Evolutionary conservation across 441 rosid genomes (phyloP).

Genomic region (Sinapis alba): DNA sequence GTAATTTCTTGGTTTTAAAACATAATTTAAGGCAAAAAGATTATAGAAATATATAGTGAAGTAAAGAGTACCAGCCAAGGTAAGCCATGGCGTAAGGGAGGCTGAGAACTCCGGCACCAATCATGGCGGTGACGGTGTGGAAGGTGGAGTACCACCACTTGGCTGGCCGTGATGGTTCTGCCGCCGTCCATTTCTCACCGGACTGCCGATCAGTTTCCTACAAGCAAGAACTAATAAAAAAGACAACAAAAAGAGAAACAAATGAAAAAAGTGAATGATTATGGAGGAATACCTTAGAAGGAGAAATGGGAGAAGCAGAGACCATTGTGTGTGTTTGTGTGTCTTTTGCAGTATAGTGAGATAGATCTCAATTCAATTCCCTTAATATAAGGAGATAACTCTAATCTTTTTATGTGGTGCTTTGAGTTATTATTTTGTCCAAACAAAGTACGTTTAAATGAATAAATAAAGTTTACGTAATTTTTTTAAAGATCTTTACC

Average conservation of each 20-base stretch:
- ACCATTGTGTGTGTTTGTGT: conserved; percentile 48
- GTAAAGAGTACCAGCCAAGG: conserved; percentile 74
- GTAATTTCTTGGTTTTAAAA: not conserved
- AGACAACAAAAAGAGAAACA: not conserved
- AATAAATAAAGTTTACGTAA: not conserved
- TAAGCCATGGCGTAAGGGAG: conserved; percentile 96
- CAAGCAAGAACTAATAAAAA: not conserved
- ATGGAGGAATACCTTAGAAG: conserved; percentile 45
- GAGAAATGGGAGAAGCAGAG: conserved; percentile 56
- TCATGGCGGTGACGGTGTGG: conserved; percentile 94
- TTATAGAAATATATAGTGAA: not conserved
- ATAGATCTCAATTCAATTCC: conserved; percentile 13
- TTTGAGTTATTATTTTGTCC: not conserved
- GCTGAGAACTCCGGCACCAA: conserved; percentile 97
- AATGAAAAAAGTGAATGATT: not conserved
- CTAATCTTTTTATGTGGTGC: conserved; percentile 18
- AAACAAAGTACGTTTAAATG: not conserved
- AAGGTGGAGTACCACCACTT: conserved; percentile 99
- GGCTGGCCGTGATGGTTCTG: conserved; percentile 63
- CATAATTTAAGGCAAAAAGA: not conserved
- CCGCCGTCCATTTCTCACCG: conserved; percentile 61
- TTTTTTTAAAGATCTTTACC: not conserved
- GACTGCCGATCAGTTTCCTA: conserved; percentile 53
- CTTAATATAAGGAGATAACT: conserved; percentile 9
- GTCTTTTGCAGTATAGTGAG: conserved; percentile 23